Evolutionary conservation across 768 basidiomycete genomes (phyloP).

Genomic region (Auriscalpium vulgare): DNA sequence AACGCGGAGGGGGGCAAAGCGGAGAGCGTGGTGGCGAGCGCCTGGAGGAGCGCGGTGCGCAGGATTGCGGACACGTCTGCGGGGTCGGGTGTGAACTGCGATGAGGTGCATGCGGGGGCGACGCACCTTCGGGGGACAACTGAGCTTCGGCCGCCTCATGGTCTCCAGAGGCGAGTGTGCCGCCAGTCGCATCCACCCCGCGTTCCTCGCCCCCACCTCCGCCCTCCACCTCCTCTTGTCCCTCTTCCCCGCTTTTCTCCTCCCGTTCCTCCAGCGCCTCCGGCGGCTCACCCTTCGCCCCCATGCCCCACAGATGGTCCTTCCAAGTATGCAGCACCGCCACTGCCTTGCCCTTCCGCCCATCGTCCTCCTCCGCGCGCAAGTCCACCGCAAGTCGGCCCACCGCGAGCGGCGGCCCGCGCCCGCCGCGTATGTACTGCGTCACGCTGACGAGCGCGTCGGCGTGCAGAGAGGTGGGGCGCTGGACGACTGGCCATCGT

Average conservation of each 20-base stretch:
- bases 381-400: conserved; percentile 53
- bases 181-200: background rate
- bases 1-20: conserved; percentile 46
- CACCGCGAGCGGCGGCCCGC: conserved; percentile 63
- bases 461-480: conserved; percentile 32
- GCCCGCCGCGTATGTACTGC: conserved; percentile 29
- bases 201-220: background rate
- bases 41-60: conserved; percentile 56
- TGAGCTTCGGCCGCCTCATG: background rate
- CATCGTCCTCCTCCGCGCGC: conserved; percentile 19
- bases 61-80: conserved; percentile 53
- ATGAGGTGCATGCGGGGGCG: background rate
- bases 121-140: conserved; percentile 21
- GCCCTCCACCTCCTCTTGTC: conserved; percentile 1
- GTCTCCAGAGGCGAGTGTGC: background rate
- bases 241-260: conserved; percentile 3
- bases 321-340: conserved; percentile 68
- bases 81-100: background rate
- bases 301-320: conserved; percentile 68
- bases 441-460: conserved; percentile 58
- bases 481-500: conserved; percentile 46
- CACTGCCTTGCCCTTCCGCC: conserved; percentile 68
- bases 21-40: conserved; percentile 43
- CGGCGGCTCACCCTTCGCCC: conserved; percentile 52
- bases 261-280: conserved; percentile 19